Evolutionary conservation across 108 stramenopile genomes (phyloP), one percentile per base, ranked within the genome.

Genomic region (Skeletonema costatum): DNA sequence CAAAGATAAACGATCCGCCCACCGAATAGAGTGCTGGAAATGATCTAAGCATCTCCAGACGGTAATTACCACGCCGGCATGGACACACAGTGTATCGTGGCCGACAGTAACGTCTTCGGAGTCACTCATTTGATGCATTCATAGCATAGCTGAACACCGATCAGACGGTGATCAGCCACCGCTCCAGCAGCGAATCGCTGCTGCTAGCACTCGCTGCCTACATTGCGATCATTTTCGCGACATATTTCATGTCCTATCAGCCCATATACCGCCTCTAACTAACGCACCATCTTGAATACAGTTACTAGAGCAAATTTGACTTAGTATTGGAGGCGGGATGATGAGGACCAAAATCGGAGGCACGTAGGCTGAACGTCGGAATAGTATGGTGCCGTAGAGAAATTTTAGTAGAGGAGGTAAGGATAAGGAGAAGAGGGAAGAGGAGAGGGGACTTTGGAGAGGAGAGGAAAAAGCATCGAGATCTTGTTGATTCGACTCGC

Each of bases 281-380:
- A 50, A 56, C 53, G 53, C 53, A 56, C 53, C 53, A 56, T 56
- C 53, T 56, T 56, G 53, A 56, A 10, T 46, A 46, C 11, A 41
- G 39, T 29, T 56, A 56, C 25, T 56, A 56, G 19, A 19, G 4
- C 50, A 25, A 21, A 29, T 29, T 56, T 56, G 25, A 56, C 53
- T 56, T 56, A 25, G 53, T 56, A 25, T 56, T 25, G 48, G 48
- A 50, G 48, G 16, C 2, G 48, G 17, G 19, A n/a, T 56, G 53
- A 2, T 25, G 53, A 25, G 5, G 53, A 25, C 1, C 5, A 4
- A 56, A 10, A 25, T 56, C 19, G 25, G 21, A 25, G 44, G 44
- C 44, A 46, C 44, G 44, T 46, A 46, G 16, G 0, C 44, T 46
- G 16, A 0, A 46, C 44, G 44, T 46, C 44, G 44, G 44, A 46